Percentiles rank a stretch among this genome's conserved stretches.
phyloP scores from a whole-genome alignment of 1,284 basidiomycete species.

The Exobasidium rhododendri region DNA sequence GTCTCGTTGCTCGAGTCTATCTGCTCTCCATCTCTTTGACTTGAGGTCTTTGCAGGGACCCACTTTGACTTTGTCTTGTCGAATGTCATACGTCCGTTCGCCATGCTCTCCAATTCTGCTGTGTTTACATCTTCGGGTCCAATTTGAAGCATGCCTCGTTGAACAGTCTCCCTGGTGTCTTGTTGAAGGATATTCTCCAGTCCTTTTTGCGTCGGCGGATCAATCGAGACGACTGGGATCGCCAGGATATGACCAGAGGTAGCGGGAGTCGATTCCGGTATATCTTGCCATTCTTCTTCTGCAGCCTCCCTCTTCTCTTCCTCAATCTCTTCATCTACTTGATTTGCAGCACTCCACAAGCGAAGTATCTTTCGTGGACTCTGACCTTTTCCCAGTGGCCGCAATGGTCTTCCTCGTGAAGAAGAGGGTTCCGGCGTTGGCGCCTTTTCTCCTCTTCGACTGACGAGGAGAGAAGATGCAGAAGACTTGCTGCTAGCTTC shows the following conservation, averaged over 20 bases:
- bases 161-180: neutral
- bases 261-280: neutral
- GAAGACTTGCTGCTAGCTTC: neutral
- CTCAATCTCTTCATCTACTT: conserved; percentile 35
- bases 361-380: conserved; percentile 39
- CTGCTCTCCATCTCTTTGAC: conserved; percentile 7
- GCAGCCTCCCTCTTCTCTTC: conserved; percentile 12
- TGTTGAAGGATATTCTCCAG: neutral
- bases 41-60: conserved; percentile 21
- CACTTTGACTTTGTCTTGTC: conserved; percentile 31
- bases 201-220: neutral
- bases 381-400: conserved; percentile 13
- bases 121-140: conserved; percentile 30
- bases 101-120: conserved; percentile 30
- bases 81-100: conserved; percentile 31
- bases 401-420: neutral
- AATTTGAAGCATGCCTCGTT: conserved; percentile 33
- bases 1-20: conserved; percentile 24
- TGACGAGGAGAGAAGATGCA: neutral
- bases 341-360: conserved; percentile 34
- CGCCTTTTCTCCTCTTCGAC: conserved; percentile 4
- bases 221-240: neutral
- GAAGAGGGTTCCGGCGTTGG: conserved; percentile 1
- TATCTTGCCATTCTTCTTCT: conserved; percentile 2
- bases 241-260: neutral